These are phyloP conservation scores for Phytophthora syringae DNA, from an alignment of 352 stramenopile genomes.

Conservation along the genomic window DNA sequence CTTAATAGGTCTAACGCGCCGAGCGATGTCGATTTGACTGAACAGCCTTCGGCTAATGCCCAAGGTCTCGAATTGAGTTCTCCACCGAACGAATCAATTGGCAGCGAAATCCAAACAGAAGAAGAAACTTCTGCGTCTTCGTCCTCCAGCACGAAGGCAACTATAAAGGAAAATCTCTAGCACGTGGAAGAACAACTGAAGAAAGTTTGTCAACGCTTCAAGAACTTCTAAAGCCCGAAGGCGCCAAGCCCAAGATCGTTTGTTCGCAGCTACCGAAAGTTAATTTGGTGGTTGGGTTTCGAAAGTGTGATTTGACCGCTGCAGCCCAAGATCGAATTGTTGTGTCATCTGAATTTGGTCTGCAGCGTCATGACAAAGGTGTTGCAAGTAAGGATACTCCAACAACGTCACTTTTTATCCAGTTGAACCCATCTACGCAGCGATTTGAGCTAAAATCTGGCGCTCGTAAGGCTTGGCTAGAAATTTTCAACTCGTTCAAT, in stretches of 20 bases:
- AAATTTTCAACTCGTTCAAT: constrained; percentile 55
- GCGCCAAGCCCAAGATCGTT: constrained; percentile 40
- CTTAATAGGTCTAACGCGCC: constrained; percentile 16
- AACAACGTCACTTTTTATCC: constrained; percentile 24
- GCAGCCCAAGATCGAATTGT: constrained; percentile 35
- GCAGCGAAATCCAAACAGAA: constrained; percentile 29
- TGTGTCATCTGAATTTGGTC: constrained; percentile 36
- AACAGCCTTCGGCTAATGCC: constrained; percentile 4
- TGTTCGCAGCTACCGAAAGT: constrained; percentile 52
- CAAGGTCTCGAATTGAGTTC: constrained; percentile 7
- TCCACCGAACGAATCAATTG: constrained; percentile 20
- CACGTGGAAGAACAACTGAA: constrained; percentile 11
- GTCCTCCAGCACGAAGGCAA: constrained; percentile 5
- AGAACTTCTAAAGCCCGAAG: constrained; percentile 36
- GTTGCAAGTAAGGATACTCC: constrained; percentile 11
- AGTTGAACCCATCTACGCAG: constrained; percentile 25
- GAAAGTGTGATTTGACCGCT: constrained; percentile 37
- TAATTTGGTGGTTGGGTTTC: constrained; percentile 50
- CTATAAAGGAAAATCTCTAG: constrained; percentile 6
- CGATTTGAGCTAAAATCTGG: constrained; percentile 35
- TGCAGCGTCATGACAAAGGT: constrained; percentile 28
- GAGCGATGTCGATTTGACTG: constrained; percentile 17
- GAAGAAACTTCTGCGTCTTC: constrained; percentile 17
- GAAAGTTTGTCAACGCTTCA: constrained; percentile 4
- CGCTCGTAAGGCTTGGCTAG: constrained; percentile 32